Evolutionary conservation across 2,329 filamentous ascomycete species (phyloP), one percentile per base, ranked within the genome.

Genomic region (Chaetomium sp.): DNA sequence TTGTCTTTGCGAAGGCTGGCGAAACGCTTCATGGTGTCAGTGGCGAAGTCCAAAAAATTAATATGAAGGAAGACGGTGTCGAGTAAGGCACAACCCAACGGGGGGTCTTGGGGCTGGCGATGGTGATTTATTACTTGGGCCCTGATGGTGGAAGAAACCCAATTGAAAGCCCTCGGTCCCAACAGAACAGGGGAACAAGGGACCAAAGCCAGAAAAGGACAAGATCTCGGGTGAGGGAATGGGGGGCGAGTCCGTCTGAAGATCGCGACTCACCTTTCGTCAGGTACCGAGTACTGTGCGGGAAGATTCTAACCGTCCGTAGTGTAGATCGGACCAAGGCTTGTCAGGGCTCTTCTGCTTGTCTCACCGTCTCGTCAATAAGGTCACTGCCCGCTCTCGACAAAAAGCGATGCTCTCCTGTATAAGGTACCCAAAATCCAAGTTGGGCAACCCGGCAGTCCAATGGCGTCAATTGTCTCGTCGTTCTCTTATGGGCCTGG

Each of bases 11-110:
- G 54, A 38, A 59, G 33, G 45, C 54, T 59, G 34, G 47, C 10
- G 12, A 59, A 56, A 6, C 56, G 46, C 14, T 59, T 59, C 57
- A 59, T 56, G 7, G 34, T 56, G 54, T 54, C n/a, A 58, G 52
- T 37, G 41, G 27, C 14, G 7, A 34, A 14, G 19, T 35, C 14
- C 40, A 6, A 10, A 6, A 2, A 42, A 14, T n/a, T 2, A n/a
- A 42, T 27, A 27, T 27, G 19, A 27, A 27, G 19, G 19, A 27
- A 27, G 19, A 27, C 19, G 19, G 3, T 27, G 19, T 27, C 19
- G 19, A 27, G 19, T 27, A 2, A 3, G 19, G 19, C 3, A 27
- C 19, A 27, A 27, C 19, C 19, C 19, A 27, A 27, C 19, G 19
- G 19, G 19, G 19, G 19, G 19, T 27, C 19, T 27, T 27, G 19